phyloP scores from a whole-genome alignment of 768 basidiomycete genomes.

The Termitomyces sp. region DNA sequence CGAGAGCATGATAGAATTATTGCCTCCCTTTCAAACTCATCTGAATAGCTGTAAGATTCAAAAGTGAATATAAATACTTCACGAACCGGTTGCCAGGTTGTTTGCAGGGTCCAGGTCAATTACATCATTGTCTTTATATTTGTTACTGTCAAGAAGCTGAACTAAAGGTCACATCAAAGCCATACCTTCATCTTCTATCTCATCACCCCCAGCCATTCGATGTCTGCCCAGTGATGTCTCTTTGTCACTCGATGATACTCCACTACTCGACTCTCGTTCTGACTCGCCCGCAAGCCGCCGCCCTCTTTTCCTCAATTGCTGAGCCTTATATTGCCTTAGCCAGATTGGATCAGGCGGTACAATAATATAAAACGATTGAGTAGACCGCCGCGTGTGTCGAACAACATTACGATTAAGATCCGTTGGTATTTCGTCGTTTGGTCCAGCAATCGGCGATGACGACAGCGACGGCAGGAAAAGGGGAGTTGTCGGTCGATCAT shows the following conservation, averaged over 20 bases:
- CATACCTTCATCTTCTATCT: slow-evolving; percentile 18
- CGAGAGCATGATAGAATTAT: slow-evolving; percentile 43
- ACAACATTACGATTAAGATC: not conserved
- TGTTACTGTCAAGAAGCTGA: slow-evolving; percentile 8
- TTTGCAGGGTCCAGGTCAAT: slow-evolving; percentile 12
- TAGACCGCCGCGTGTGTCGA: not conserved
- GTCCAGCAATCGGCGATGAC: slow-evolving; percentile 18
- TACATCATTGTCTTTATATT: slow-evolving; percentile 11
- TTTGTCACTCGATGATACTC: not conserved
- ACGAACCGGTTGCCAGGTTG: slow-evolving; percentile 12
- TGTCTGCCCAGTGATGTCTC: not conserved
- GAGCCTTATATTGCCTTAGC: slow-evolving; percentile 10
- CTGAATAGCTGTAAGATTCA: not conserved
- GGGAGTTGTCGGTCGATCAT: slow-evolving; percentile 24
- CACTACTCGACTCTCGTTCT: not conserved
- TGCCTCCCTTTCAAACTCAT: slow-evolving; percentile 31
- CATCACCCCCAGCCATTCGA: not conserved
- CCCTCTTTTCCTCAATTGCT: not conserved
- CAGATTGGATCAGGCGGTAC: slow-evolving; percentile 28
- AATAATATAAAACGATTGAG: slow-evolving; percentile 18
- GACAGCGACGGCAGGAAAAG: slow-evolving; percentile 46
- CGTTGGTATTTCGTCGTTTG: not conserved
- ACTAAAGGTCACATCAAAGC: slow-evolving; percentile 3
- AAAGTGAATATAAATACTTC: not conserved
- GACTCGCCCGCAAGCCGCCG: not conserved